These are phyloP conservation scores for Microdochium paspali DNA, from an alignment of 2,329 filamentous ascomycete genomes.

Conservation along the genomic window DNA sequence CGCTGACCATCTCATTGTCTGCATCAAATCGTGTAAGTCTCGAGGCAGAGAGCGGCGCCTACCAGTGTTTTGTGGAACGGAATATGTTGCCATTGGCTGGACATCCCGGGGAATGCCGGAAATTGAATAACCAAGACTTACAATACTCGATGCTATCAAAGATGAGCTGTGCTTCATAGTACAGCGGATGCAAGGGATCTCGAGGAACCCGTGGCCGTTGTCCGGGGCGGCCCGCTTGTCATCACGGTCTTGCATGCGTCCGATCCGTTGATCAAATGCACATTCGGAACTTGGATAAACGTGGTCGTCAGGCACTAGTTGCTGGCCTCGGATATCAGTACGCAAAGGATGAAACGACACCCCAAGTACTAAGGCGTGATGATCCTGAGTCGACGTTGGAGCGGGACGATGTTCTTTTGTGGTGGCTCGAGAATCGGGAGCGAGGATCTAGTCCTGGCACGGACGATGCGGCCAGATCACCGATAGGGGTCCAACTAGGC, in stretches of 20 bases:
- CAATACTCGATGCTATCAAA: slow-evolving; percentile 8
- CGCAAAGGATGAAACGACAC: too few species aligned
- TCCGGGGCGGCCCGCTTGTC: neutral
- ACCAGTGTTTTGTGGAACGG: too few species aligned
- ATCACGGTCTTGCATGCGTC: neutral
- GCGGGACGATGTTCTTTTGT: too few species aligned
- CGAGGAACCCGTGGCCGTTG: neutral
- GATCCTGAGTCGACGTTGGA: too few species aligned
- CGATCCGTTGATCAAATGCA: neutral
- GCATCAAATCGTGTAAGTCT: neutral
- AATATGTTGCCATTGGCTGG: too few species aligned
- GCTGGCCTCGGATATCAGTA: too few species aligned
- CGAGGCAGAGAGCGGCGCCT: neutral
- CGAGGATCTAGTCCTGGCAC: too few species aligned
- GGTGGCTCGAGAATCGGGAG: too few species aligned
- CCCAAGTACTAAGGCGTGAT: too few species aligned
- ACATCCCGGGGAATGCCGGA: neutral
- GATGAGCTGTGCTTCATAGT: slow-evolving; percentile 7
- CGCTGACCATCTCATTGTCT: slow-evolving; percentile 8
- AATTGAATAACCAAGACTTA: neutral
- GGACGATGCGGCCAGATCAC: too few species aligned
- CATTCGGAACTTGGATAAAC: neutral
- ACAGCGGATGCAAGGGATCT: slow-evolving; percentile 4
- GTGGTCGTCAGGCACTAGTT: neutral
- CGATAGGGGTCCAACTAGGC: too few species aligned